These are phyloP conservation scores for Castanopsis chinensis DNA, from an alignment of 306 rosid genomes.

Conservation along the genomic window DNA sequence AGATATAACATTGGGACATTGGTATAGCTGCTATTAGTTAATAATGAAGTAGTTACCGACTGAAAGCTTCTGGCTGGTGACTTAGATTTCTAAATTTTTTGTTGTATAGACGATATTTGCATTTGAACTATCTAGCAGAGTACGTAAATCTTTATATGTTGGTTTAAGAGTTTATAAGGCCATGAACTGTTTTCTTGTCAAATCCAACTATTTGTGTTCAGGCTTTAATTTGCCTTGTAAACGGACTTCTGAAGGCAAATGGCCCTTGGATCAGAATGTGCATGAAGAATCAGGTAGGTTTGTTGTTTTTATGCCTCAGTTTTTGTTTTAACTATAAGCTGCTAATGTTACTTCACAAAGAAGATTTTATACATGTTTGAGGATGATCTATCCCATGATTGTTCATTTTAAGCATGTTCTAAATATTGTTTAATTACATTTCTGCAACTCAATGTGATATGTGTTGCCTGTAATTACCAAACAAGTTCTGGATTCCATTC, in stretches of 20 bases:
- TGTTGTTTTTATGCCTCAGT: slow-evolving; percentile 14
- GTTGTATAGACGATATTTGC: slow-evolving; percentile 3
- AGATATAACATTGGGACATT: background rate
- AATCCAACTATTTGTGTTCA: slow-evolving; percentile 15
- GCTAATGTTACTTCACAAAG: slow-evolving; percentile 1
- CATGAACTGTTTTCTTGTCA: background rate
- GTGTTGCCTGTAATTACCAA: slow-evolving; percentile 53
- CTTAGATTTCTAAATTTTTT: background rate
- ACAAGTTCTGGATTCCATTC: slow-evolving; percentile 47
- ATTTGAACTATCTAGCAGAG: background rate
- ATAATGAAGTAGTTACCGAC: background rate
- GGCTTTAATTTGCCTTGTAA: slow-evolving; percentile 19
- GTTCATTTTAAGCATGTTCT: slow-evolving; percentile 11
- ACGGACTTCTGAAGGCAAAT: slow-evolving; percentile 46
- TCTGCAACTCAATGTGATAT: slow-evolving; percentile 19
- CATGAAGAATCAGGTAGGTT: slow-evolving; percentile 75
- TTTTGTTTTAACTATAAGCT: background rate
- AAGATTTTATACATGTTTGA: slow-evolving; percentile 2
- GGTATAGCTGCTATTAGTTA: background rate
- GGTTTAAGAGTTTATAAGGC: background rate
- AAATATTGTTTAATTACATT: background rate
- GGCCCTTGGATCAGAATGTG: no score
- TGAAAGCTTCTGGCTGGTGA: background rate
- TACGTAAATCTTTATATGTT: background rate
- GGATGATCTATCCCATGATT: background rate